A percentile compares a stretch with the other conserved stretches of the same genome.
Evolutionary conservation across 2,329 filamentous ascomycete species (phyloP).

Genomic region (Fusarium sp.): DNA sequence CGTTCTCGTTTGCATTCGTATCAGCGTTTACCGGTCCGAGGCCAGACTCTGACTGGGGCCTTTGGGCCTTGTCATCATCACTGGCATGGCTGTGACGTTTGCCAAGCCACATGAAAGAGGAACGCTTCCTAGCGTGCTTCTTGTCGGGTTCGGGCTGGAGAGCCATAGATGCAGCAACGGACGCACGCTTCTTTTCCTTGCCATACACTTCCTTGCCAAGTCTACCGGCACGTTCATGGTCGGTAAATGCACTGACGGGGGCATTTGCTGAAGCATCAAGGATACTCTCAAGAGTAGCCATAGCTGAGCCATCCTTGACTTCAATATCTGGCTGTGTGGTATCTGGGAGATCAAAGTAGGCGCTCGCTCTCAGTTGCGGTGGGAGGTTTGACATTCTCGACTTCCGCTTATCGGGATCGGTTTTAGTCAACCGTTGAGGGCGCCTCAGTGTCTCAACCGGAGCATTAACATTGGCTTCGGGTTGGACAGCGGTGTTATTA

Average conservation of each 20-base stretch:
- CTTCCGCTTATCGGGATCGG: slow-evolving; percentile 52
- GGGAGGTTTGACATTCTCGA: slow-evolving; percentile 68
- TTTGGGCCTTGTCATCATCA: slow-evolving; percentile 47
- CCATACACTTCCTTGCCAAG: slow-evolving; percentile 83
- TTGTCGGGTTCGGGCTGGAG: slow-evolving; percentile 41
- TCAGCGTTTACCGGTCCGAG: slow-evolving; percentile 49
- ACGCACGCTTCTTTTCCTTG: slow-evolving; percentile 64
- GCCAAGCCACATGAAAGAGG: slow-evolving; percentile 64
- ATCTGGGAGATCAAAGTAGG: slow-evolving; percentile 84
- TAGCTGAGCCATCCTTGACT: slow-evolving; percentile 83
- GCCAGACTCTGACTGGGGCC: slow-evolving; percentile 36
- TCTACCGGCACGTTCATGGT: slow-evolving; percentile 85
- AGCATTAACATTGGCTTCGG: slow-evolving; percentile 33
- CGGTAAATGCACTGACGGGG: slow-evolving; percentile 91
- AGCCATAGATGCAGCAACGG: slow-evolving; percentile 48
- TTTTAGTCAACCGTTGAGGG: slow-evolving; percentile 53
- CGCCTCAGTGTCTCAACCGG: slow-evolving; percentile 49
- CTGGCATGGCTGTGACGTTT: slow-evolving; percentile 55
- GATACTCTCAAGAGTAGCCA: slow-evolving; percentile 90
- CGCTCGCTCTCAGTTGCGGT: slow-evolving; percentile 88
- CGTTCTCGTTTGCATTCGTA: slow-evolving; percentile 39
- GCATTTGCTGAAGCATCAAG: slow-evolving; percentile 89
- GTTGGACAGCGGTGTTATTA: slow-evolving; percentile 22
- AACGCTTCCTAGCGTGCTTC: slow-evolving; percentile 60
- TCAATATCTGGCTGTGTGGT: slow-evolving; percentile 63